Evolutionary conservation across 176 grass and related monocot genomes (phyloP).

Genomic region (Aegilops sharonensis): DNA sequence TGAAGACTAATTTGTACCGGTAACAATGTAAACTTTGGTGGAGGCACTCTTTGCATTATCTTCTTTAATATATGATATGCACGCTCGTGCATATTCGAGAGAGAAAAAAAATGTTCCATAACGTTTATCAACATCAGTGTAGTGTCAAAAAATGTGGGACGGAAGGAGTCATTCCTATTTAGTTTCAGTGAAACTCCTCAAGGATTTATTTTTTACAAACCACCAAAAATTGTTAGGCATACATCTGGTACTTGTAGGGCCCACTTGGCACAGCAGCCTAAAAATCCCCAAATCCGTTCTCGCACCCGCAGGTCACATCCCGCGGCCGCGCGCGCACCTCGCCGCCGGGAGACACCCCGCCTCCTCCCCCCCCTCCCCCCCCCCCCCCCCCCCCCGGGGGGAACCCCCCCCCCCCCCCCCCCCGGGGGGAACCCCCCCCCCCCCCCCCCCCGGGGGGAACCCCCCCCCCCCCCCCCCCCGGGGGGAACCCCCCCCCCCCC

Average conservation of each 20-base stretch:
- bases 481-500: neutral
- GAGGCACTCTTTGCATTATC: no score
- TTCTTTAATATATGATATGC: no score
- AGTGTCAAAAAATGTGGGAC: no score
- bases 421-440: neutral
- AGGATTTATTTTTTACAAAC: no score
- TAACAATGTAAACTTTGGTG: no score
- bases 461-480: neutral
- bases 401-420: neutral
- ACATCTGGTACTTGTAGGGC: neutral
- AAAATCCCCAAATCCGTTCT: constrained; percentile 14
- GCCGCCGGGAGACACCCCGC: constrained; percentile 14
- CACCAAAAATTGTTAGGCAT: no score
- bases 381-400: neutral
- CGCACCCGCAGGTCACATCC: constrained; percentile 3
- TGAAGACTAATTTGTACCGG: no score
- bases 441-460: neutral
- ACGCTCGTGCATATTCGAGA: no score
- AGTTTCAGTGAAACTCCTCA: no score
- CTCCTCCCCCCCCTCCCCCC: neutral
- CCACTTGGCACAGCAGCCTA: neutral
- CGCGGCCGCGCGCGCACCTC: neutral
- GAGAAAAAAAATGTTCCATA: no score
- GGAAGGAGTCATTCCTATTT: no score
- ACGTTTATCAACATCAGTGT: no score